Evolutionary conservation across 192 early-diverging fungal genomes (phyloP), one percentile per base, ranked within the genome.

Genomic region (Nowakowskiella sp.): DNA sequence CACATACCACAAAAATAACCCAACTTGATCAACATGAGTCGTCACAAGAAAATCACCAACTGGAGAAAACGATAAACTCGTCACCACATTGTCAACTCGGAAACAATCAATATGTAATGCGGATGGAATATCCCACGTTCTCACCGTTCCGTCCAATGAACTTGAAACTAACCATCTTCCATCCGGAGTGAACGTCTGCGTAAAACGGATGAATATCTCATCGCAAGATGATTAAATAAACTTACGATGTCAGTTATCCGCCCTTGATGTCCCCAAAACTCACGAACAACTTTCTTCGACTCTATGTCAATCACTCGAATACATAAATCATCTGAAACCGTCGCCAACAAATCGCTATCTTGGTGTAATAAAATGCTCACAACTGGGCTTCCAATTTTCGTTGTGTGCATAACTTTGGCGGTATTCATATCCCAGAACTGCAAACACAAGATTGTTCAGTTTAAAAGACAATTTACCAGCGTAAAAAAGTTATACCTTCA

Each of bases 61-160:
- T 10, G 92, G 92, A 8, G 92, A 93, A 46, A 99, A 86, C 2
- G 90, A 71, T 19, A 99, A 36, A 54, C 86, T 89, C 8, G 91
- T 91, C 1, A 83, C 80, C 28, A 93, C 75, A 49, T 82, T 74
- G 32, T 81, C 74, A 2, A 87, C 81, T 26, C 71, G 70, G 70
- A 94, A 90, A 39, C 83, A 66, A 68, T 93, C 94, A 29, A 99
- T 77, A 77, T 89, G 69, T 46, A 87, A 73, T 4, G 91, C 92
- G 0, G 89, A 86, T 5, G 94, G 92, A 47, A 99, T 64, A 68
- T 99, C 96, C 94, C 93, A 99, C 1, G 92, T 92, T 48, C 92
- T 81, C 36, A 99, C 74, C 3, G 85, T 92, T 33, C 79, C 70
- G 75, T 99, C 96, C 46, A 89, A 68, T 10, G 85, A 83, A 6